These are phyloP conservation scores for Kodamaea fungicola DNA, from an alignment of 1,139 yeast species.

Conservation along the genomic window DNA sequence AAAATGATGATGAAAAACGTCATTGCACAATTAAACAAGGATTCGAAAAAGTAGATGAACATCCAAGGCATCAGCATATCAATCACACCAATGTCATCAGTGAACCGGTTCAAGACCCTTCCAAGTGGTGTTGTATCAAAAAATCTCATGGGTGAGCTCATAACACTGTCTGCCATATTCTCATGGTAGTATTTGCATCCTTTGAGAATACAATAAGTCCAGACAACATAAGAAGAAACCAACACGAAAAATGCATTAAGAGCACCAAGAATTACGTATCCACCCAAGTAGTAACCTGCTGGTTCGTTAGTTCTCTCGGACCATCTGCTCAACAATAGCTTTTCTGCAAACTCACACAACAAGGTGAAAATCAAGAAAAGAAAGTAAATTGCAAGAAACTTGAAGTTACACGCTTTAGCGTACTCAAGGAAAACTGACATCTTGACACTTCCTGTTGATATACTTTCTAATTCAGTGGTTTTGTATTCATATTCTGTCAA, in stretches of 20 bases:
- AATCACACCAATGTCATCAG: conserved; percentile 34
- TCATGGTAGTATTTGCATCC: conserved; percentile 36
- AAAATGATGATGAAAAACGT: conserved; percentile 25
- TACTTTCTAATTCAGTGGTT: conserved; percentile 28
- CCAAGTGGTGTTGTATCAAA: conserved; percentile 44
- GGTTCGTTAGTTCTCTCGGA: conserved; percentile 30
- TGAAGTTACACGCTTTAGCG: conserved; percentile 33
- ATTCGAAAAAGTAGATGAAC: conserved; percentile 23
- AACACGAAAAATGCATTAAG: conserved; percentile 26
- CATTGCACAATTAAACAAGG: conserved; percentile 16
- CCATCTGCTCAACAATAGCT: conserved; percentile 36
- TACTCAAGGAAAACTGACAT: conserved; percentile 31
- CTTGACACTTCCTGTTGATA: conserved; percentile 31
- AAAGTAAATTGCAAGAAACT: conserved; percentile 24
- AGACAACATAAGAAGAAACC: conserved; percentile 26
- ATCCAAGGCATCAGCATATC: conserved; percentile 34
- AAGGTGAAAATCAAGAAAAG: conserved; percentile 19
- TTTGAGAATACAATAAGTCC: conserved; percentile 29
- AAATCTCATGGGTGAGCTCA: conserved; percentile 42
- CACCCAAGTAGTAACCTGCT: conserved; percentile 22
- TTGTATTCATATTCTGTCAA: background rate
- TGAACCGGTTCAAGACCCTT: conserved; percentile 36
- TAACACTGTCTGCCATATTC: conserved; percentile 32
- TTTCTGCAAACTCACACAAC: conserved; percentile 23
- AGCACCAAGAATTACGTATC: conserved; percentile 27